Evolutionary conservation across 1,284 basidiomycete genomes (phyloP), one percentile per base, ranked within the genome.

Genomic region (Fomitopsis betulina): DNA sequence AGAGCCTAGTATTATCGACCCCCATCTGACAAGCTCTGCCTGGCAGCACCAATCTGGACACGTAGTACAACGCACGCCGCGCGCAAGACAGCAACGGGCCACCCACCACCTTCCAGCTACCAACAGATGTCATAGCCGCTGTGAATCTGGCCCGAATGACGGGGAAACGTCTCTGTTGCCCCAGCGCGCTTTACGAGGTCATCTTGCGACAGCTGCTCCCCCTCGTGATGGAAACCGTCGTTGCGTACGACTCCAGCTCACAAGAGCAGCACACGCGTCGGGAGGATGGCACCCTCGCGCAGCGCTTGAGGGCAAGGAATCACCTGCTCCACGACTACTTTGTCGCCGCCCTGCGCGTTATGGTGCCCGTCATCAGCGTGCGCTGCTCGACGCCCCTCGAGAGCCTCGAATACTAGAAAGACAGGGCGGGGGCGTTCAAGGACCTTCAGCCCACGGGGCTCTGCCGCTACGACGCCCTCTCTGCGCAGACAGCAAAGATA

Each of bases 101-200:
- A 30, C 27, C 27, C 27, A 8, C 8, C 27, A 38, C n/a, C 19
- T 15, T 15, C n/a, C n/a, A n/a, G n/a, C 39, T 8, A 19, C 39
- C 39, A 3, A 19, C 39, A 17, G 64, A 65, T 54, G 64, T 60
- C 9, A 60, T 65, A 58, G 53, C 59, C 3, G 64, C 62, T 30
- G 62, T 65, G 19, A 65, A 63, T 60, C 60, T 65, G 55, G 59
- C 62, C 0, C 62, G 64, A 27, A 59, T 65, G 38, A 65, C 64
- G 9, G 62, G 63, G 53, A 58, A 37, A 57, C 57, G 47, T 63
- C 60, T 12, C 57, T 63, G 27, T 60, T 63, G 17, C 64, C n/a
- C 64, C 55, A 63, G 60, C 55, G 64, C 64, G 54, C 62, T 65
- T 50, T 63, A 65, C 62, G 56, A 63, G 49, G 27, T 8, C 27